Conservation (phyloP, 2,329 filamentous ascomycete genomes). For the Mariannaea sp. region DNA sequence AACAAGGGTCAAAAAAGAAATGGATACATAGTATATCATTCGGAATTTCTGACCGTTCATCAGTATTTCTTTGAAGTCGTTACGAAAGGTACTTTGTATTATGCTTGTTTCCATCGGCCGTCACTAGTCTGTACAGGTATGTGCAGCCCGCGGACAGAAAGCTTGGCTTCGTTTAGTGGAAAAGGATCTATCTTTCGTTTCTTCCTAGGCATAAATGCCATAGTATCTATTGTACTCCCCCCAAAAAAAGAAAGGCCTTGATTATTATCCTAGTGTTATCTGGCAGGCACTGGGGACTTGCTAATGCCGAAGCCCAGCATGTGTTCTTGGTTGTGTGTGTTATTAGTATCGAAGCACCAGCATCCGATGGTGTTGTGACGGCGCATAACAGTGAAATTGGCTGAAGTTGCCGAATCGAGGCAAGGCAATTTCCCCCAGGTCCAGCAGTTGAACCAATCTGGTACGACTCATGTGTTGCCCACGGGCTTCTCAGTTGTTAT, state of each 20-base stretch:
- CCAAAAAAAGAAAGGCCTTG: not conserved
- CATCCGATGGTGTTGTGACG: not conserved
- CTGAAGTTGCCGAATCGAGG: not conserved
- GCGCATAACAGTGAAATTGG: not conserved
- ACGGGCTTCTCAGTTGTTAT: constrained; percentile 14
- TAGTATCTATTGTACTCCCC: constrained; percentile 3
- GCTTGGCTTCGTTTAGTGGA: constrained; percentile 28
- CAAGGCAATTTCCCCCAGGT: constrained; percentile 7
- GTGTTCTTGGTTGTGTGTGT: no score
- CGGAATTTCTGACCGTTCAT: no score
- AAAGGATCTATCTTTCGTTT: constrained; percentile 1
- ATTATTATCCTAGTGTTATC: not conserved
- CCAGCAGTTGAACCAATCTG: constrained; percentile 10
- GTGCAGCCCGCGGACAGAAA: constrained; percentile 21
- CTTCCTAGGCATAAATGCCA: constrained; percentile 6
- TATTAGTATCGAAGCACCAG: no score
- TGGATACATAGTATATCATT: no score
- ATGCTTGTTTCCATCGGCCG: not conserved
- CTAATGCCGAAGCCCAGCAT: no score
- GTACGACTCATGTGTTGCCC: constrained; percentile 7
- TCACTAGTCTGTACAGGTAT: not conserved
- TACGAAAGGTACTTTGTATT: no score
- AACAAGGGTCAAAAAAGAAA: no score
- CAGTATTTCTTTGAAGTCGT: no score
- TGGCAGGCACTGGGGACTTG: no score